Evolutionary conservation across 1,139 yeast genomes (phyloP), one percentile per base, ranked within the genome.

Genomic region (Yamadazyma atlantica): DNA sequence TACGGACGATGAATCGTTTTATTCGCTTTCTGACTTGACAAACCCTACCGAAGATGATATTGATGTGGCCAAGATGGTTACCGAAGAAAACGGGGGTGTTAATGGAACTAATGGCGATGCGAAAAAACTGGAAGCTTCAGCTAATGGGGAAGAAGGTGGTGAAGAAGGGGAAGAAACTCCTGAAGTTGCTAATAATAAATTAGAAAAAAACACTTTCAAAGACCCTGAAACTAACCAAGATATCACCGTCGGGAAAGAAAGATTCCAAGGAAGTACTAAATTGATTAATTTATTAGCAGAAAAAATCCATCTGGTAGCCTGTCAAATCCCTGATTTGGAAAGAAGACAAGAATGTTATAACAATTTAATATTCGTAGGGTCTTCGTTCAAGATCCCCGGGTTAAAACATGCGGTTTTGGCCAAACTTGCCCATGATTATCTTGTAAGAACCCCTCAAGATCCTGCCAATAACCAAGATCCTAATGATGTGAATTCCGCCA

Each of bases 31-130:
- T 25, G 82, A 71, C 40, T 58, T 75, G 38, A 65, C 66, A 28
- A 62, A 62, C 16, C 48, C 43, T 13, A 80, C 75, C 10, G 94
- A 85, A 25, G 92, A 87, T 33, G 78, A 81, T 3, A 73, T 88
- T 36, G 97, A 92, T 58, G 90, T 92, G 34, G 97, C 97, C 1
- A 88, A 88, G 29, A 80, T 89, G 50, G 95, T 92, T 7, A 79
- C 95, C 1, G 82, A 87, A 43, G 59, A 55, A 14, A 63, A 55
- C 33, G 62, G 60, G 17, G 16, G 12, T 18, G 4, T 13, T 29
- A 29, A 29, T 9, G 25, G 26, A 7, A 11, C 18, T 19, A 57
- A 36, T 14, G 31, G 32, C 4, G 29, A 24, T 14, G 41, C n/a
- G n/a, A n/a, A n/a, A n/a, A n/a, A n/a, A n/a, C n/a, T n/a, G n/a